Conservation (phyloP, 805 yeast species). For the Ogataea philodendri region DNA sequence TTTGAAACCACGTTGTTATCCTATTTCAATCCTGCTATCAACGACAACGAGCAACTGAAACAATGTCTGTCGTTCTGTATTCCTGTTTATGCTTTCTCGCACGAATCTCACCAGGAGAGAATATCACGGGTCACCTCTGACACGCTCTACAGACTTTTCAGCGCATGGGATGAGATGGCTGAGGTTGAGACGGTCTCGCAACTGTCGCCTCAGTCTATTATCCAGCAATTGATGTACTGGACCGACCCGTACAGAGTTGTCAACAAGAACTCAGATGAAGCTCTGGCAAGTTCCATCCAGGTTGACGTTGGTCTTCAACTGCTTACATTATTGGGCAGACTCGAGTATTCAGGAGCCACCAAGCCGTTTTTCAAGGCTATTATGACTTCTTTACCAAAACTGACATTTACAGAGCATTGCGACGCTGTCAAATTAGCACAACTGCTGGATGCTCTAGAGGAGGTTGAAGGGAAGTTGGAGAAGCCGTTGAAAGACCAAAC, state of each 20-base stretch:
- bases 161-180: constrained; percentile 38
- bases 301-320: constrained; percentile 54
- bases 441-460: constrained; percentile 22
- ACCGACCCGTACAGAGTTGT: constrained; percentile 74
- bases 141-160: constrained; percentile 57
- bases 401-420: constrained; percentile 39
- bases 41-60: constrained; percentile 60
- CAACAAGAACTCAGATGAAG: constrained; percentile 42
- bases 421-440: constrained; percentile 24
- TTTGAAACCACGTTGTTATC: constrained; percentile 68
- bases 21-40: constrained; percentile 70
- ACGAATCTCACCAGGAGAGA: constrained; percentile 63
- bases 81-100: constrained; percentile 84
- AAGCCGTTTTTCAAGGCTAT: constrained; percentile 54
- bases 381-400: constrained; percentile 47
- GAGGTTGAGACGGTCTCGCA: constrained; percentile 32
- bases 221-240: constrained; percentile 79
- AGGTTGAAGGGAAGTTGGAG: constrained; percentile 28
- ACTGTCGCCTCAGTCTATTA: constrained; percentile 48
- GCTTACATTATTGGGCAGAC: constrained; percentile 45
- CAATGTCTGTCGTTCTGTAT: constrained; percentile 85
- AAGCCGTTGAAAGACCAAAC: constrained; percentile 26
- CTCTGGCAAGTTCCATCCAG: constrained; percentile 49
- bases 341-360: constrained; percentile 51
- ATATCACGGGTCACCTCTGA: constrained; percentile 65